A percentile compares a stretch with the other conserved stretches of the same genome.
Conservation (phyloP, 2,329 filamentous ascomycete genomes). For the Diaporthe capsici region DNA sequence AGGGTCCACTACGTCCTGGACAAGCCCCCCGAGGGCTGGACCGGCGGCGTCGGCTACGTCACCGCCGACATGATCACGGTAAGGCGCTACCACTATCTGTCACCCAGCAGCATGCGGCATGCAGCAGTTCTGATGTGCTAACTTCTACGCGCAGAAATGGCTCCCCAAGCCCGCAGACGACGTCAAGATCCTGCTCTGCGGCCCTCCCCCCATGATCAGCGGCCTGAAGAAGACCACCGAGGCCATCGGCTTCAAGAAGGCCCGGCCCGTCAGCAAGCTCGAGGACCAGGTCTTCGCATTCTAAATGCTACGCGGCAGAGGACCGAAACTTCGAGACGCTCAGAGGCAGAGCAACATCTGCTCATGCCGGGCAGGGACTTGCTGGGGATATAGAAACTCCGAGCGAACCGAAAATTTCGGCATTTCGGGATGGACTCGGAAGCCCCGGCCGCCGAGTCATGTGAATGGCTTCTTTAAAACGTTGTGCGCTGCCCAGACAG, state of each 20-base stretch:
- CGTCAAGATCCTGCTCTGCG: constrained; percentile 94
- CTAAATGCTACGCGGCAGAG: constrained; percentile 59
- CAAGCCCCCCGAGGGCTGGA: constrained; percentile 93
- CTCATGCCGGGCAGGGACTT: neutral
- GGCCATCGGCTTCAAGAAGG: constrained; percentile 90
- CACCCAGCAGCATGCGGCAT: neutral
- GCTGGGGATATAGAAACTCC: constrained; percentile 2
- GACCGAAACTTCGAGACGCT: too few relatives aligned
- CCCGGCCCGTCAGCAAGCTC: constrained; percentile 95
- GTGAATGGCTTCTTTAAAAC: neutral
- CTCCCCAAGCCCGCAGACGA: constrained; percentile 87
- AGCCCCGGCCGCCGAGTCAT: constrained; percentile 15
- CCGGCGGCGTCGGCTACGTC: constrained; percentile 93
- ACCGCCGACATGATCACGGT: constrained; percentile 93
- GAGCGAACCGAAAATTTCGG: neutral
- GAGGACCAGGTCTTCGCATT: constrained; percentile 99
- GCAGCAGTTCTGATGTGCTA: neutral
- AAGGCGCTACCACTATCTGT: constrained; percentile 46
- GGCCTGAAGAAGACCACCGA: constrained; percentile 98
- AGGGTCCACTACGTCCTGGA: constrained; percentile 96
- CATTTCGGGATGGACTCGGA: neutral
- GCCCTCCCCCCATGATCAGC: constrained; percentile 95
- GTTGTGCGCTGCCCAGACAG: neutral
- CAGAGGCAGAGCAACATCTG: neutral
- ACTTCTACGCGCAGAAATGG: constrained; percentile 68